phyloP scores from a whole-genome alignment of 768 basidiomycete species.

The Mycena haematopus region DNA sequence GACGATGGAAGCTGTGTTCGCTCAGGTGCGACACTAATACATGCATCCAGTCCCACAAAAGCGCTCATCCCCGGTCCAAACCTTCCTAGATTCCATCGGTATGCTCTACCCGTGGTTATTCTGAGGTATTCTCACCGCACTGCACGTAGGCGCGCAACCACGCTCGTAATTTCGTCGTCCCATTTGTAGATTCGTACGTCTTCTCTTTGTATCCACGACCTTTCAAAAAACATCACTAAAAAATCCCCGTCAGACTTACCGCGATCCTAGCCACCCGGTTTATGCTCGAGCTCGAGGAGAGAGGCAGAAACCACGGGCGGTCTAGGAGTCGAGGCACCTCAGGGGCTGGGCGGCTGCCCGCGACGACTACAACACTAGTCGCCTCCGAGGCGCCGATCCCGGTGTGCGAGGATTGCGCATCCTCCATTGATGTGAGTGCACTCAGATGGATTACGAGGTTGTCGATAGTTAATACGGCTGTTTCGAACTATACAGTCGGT shows the following conservation, averaged over 20 bases:
- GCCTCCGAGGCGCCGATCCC: background rate
- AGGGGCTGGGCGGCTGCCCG: background rate
- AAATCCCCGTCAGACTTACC: background rate
- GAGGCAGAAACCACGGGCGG: background rate
- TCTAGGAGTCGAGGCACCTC: background rate
- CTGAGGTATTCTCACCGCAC: background rate
- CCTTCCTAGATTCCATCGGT: background rate
- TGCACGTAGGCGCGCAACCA: slow-evolving; percentile 1
- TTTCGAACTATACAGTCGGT: background rate
- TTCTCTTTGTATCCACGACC: too few species aligned
- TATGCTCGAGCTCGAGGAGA: slow-evolving; percentile 6
- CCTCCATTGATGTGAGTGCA: background rate
- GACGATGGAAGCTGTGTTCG: slow-evolving; percentile 17
- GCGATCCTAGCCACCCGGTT: background rate
- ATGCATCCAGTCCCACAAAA: too few species aligned
- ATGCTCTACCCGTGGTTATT: background rate
- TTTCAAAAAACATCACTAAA: background rate
- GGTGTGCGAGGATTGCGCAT: background rate
- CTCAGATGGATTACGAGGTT: too few species aligned
- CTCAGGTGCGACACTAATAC: slow-evolving; percentile 5
- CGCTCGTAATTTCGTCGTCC: slow-evolving; percentile 8
- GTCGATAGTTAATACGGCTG: too few species aligned
- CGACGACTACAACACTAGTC: background rate
- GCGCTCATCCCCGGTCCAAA: too few species aligned
- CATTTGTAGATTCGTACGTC: slow-evolving; percentile 13